Evolutionary conservation across 73 alveolate species (phyloP), one percentile per base, ranked within the genome.

Genomic region (Paramecium sonneborni): DNA sequence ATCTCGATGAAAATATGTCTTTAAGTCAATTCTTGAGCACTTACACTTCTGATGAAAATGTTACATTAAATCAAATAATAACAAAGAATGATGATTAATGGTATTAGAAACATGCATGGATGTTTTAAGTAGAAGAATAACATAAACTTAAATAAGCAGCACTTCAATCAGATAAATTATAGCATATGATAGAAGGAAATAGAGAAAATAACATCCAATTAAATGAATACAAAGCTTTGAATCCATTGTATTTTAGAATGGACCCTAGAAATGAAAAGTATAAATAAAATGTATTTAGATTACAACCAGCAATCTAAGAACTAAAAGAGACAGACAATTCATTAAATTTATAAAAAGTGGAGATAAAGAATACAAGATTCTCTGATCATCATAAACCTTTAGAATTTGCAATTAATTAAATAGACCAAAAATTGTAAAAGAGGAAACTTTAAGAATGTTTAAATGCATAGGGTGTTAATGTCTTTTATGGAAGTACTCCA

Each of bases 31-130:
- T 72, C 6, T 21, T 72, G 4, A 72, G 86, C 7, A 72, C 67
- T 21, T 72, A 72, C 14, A 72, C 86, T 28, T 72, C 86, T 4
- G 86, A 72, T 72, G 86, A 72, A 72, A 72, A 72, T 72, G 86
- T 72, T 34, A 72, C 57, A 6, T 37, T 72, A 72, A 72, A 30
- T 72, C 20, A 72, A 37, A 72, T 72, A 3, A 72, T 72, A 5
- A 72, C 30, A 38, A 72, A 72, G 57, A 32, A 21, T 35, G 57
- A 72, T 34, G 86, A 72, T 34, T 35, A 30, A 35, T 72, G 86
- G 86, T 38, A 35, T 9, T 41, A 72, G 26, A 72, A 72, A n/a
- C 55, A 72, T 72, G 52, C 86, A 72, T 72, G 86, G 86, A 72
- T 72, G 86, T 72, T 72, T 72, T 35, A 72, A 72, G 86, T 41